Conservation (phyloP, 495 filamentous ascomycete species). For the Penicillium samsonianum region DNA sequence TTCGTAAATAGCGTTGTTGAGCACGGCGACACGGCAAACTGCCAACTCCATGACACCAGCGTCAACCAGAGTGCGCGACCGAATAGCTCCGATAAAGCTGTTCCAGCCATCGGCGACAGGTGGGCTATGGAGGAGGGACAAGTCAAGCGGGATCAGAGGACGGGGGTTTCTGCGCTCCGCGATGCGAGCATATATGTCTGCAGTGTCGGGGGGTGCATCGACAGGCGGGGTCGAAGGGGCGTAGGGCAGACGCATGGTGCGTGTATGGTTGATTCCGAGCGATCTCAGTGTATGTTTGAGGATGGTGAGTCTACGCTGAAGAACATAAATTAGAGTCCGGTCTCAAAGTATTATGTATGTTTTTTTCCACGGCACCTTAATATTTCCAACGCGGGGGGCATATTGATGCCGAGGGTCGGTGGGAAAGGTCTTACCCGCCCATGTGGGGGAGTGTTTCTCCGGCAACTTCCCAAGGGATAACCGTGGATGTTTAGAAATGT, state of each 20-base stretch:
- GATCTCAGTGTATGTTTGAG: not conserved
- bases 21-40: conserved; percentile 63
- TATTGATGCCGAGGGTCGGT: too few species aligned
- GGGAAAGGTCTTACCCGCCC: not conserved
- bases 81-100: conserved; percentile 68
- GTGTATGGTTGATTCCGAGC: conserved; percentile 1
- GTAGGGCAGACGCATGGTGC: conserved; percentile 69
- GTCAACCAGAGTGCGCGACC: conserved; percentile 65
- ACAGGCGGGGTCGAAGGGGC: conserved; percentile 50
- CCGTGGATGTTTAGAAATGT: too few species aligned
- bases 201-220: conserved; percentile 33
- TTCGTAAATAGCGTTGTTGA: conserved; percentile 75
- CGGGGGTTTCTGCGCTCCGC: conserved; percentile 61
- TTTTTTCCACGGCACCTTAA: not conserved
- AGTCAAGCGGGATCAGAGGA: conserved; percentile 66
- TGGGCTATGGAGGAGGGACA: conserved; percentile 69
- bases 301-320: not conserved
- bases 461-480: too few species aligned
- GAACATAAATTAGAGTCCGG: conserved; percentile 9
- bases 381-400: too few species aligned
- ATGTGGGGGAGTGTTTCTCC: conserved; percentile 16
- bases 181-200: conserved; percentile 61
- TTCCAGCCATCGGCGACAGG: conserved; percentile 77
- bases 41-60: conserved; percentile 49
- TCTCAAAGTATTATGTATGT: not conserved